Evolutionary conservation across 441 rosid species (phyloP).

Genomic region (Heliophila coronopifolia): DNA sequence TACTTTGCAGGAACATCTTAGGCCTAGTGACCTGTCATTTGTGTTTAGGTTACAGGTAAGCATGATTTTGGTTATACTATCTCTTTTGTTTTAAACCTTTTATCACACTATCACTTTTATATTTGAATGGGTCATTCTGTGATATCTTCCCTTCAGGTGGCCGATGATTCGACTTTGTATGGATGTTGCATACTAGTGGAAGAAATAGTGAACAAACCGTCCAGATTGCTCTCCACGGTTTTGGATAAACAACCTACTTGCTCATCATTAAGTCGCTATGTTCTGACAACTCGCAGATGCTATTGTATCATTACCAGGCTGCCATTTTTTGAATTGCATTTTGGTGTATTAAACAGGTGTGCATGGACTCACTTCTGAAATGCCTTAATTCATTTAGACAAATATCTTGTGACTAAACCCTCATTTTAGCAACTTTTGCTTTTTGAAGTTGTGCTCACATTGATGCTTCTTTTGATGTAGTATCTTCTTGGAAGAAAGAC

Average conservation of each 20-base stretch:
- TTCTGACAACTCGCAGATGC: conserved; percentile 85
- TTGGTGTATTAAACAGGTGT: conserved; percentile 78
- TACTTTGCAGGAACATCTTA: conserved; percentile 79
- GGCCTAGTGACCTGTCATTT: conserved; percentile 87
- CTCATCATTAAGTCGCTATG: conserved; percentile 61
- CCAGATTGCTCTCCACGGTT: conserved; percentile 81
- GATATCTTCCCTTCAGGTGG: conserved; percentile 48
- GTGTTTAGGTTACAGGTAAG: conserved; percentile 90
- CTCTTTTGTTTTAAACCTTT: not conserved
- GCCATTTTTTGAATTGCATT: conserved; percentile 91
- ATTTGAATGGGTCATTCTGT: conserved; percentile 11
- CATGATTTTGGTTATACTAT: not conserved
- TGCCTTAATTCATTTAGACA: not conserved
- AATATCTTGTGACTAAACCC: conserved; percentile 5
- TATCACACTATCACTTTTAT: conserved; percentile 1
- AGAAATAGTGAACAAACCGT: conserved; percentile 84
- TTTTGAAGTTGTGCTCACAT: conserved; percentile 7
- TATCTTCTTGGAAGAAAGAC: conserved; percentile 82
- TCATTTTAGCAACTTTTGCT: not conserved
- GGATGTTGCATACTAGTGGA: conserved; percentile 91
- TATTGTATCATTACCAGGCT: conserved; percentile 91
- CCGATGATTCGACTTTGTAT: conserved; percentile 84
- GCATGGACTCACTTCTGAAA: conserved; percentile 10
- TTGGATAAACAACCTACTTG: conserved; percentile 51
- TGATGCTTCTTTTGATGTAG: conserved; percentile 35